Evolutionary conservation across 139 green algal genomes (phyloP).

Genomic region (Dunaliella primolecta): DNA sequence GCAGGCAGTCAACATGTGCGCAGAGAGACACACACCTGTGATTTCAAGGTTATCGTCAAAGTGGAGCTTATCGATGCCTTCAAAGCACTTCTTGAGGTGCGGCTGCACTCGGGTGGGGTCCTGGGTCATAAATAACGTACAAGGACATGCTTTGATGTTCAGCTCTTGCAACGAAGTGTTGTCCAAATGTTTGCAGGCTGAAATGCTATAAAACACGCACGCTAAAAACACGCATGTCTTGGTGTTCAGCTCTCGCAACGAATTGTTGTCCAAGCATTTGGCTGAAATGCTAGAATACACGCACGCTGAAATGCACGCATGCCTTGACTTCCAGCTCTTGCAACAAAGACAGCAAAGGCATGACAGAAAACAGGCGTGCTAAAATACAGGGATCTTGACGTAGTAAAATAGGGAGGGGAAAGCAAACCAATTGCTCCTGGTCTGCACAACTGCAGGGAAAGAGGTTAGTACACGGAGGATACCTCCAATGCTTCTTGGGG

Average conservation of each 20-base stretch:
- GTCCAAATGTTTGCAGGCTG: background rate
- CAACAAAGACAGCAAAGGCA: no score
- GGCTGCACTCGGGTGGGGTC: slow-evolving; percentile 73
- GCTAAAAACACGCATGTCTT: no score
- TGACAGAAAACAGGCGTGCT: no score
- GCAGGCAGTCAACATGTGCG: no score
- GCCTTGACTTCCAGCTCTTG: no score
- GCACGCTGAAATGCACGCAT: no score
- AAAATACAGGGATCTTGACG: no score
- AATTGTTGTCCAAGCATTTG: background rate
- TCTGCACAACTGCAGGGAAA: no score
- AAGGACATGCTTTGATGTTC: background rate
- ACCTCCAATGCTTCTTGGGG: no score
- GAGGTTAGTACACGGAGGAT: no score
- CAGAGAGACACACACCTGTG: background rate
- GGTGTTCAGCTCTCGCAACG: background rate
- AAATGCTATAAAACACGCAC: background rate
- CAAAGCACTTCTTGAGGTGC: slow-evolving; percentile 83
- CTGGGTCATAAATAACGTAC: slow-evolving; percentile 12
- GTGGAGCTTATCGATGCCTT: slow-evolving; percentile 62
- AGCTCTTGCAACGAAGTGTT: background rate
- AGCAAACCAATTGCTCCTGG: no score
- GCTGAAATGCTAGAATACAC: background rate
- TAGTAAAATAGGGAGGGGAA: no score
- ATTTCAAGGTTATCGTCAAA: slow-evolving; percentile 21